Evolutionary conservation across 140 eudicot species (phyloP), one percentile per base, ranked within the genome.

Genomic region (Oenanthe javanica): DNA sequence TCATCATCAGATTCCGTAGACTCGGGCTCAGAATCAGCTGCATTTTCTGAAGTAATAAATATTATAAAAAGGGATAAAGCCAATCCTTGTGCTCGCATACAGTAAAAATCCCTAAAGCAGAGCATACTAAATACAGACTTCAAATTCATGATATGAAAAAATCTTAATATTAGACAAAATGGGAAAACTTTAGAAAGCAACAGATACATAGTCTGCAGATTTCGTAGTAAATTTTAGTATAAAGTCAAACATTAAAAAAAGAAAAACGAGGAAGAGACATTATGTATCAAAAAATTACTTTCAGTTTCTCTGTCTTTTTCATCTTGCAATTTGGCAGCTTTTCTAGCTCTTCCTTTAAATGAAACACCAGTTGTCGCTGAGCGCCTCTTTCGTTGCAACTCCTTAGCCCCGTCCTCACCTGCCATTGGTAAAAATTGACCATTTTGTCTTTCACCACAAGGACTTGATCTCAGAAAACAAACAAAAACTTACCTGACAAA

Each of bases 1-100:
- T 93, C 99, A 77, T 90, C 99, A 85, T 96, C 99, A 47, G 98
- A 93, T 81, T 87, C 97, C 49, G 85, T 79, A 59, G 94, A 88
- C 84, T 91, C 97, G 4, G 80, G 85, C 77, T 86, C 97, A 84
- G 97, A 88, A 80, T 91, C 98, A 81, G 93, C 99, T 96, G 89
- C 86, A 82, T 67, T 55, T 54, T 72, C 9, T 18, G 40, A 73
- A 45, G 55, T 46, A 73, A 25, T n/a, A 48, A 52, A 14, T 27
- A 21, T 6, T 61, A 50, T 50, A 10, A 49, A 7, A 1, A 38
- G 40, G 15, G 21, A 54, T 27, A 38, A 18, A 36, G 52, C 10
- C 21, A 57, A 27, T 23, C 50, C 61, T 9, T 9, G 61, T 10
- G 27, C 18, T 54, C 11, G 16, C 11, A 57, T 42, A 52, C 4